These are phyloP conservation scores for Ormosia semicastrata DNA, from an alignment of 306 rosid species.

Conservation along the genomic window DNA sequence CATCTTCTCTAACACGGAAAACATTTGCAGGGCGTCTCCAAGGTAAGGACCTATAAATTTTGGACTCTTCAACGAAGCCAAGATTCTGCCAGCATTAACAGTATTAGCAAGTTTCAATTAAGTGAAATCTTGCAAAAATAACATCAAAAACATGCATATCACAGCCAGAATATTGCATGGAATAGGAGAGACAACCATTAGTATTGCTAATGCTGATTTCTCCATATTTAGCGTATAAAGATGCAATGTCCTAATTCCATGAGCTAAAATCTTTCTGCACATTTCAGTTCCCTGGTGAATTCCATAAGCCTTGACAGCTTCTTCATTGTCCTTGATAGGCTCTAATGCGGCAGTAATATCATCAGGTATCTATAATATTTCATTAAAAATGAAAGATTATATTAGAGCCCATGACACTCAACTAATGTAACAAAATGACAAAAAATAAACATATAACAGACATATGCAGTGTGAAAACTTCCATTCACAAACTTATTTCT, in stretches of 20 bases:
- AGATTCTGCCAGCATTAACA: constrained; percentile 65
- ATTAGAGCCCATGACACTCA: constrained; percentile 7
- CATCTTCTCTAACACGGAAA: constrained; percentile 77
- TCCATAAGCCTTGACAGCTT: constrained; percentile 92
- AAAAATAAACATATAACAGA: neutral
- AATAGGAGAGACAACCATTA: constrained; percentile 48
- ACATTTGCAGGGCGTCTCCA: constrained; percentile 94
- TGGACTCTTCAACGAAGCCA: constrained; percentile 87
- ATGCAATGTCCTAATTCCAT: constrained; percentile 88
- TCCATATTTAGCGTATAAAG: constrained; percentile 94
- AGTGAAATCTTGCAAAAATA: constrained; percentile 22
- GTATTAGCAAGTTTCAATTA: constrained; percentile 11
- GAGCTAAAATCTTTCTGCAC: constrained; percentile 92
- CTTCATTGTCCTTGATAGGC: constrained; percentile 96
- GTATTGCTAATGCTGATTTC: constrained; percentile 83
- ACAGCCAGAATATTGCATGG: constrained; percentile 20
- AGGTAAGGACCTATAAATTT: constrained; percentile 74
- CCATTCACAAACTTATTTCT: neutral
- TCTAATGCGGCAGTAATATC: constrained; percentile 81
- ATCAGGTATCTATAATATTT: constrained; percentile 68
- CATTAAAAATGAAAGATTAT: constrained; percentile 25
- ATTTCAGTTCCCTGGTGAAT: constrained; percentile 92
- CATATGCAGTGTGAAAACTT: neutral
- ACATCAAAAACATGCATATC: constrained; percentile 21
- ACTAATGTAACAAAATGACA: constrained; percentile 14